Percentiles rank a stretch among this genome's conserved stretches.
Evolutionary conservation across 2,329 filamentous ascomycete genomes (phyloP).

Genomic region (Talaromyces albobiverticillius): DNA sequence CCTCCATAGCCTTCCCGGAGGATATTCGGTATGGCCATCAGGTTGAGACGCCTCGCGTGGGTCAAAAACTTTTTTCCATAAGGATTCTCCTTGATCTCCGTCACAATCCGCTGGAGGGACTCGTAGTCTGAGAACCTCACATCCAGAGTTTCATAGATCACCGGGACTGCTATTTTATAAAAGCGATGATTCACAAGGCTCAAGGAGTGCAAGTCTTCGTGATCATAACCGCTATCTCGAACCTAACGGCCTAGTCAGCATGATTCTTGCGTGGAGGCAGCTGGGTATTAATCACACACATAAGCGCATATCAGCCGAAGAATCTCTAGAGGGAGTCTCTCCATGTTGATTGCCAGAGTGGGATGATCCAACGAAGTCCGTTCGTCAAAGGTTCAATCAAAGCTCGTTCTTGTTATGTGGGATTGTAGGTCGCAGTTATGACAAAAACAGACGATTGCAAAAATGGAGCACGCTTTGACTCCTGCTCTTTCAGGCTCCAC

Average conservation of each 20-base stretch:
- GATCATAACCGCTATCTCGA: background rate
- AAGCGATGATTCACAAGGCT: slow-evolving; percentile 3
- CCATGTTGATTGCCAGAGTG: slow-evolving; percentile 25
- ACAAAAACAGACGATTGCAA: no score
- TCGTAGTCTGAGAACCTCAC: slow-evolving; percentile 4
- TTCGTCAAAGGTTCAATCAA: no score
- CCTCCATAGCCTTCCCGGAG: background rate
- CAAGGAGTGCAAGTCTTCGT: slow-evolving; percentile 1
- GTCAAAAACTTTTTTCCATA: background rate
- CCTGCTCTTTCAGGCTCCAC: no score
- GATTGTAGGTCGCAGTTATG: no score
- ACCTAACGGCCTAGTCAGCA: slow-evolving; percentile 1
- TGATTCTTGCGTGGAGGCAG: background rate
- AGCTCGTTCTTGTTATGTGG: no score
- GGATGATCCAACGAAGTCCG: no score
- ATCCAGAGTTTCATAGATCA: slow-evolving; percentile 2
- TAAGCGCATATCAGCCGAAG: slow-evolving; percentile 4
- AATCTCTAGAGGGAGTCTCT: slow-evolving; percentile 22
- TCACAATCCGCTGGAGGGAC: slow-evolving; percentile 1
- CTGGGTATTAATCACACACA: background rate
- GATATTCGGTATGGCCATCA: background rate
- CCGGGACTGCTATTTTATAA: background rate
- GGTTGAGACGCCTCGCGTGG: background rate
- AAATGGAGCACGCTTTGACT: no score
- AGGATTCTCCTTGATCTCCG: slow-evolving; percentile 4